Conservation (phyloP, 75 land plant species). For the Pseudotsuga menziesii region DNA sequence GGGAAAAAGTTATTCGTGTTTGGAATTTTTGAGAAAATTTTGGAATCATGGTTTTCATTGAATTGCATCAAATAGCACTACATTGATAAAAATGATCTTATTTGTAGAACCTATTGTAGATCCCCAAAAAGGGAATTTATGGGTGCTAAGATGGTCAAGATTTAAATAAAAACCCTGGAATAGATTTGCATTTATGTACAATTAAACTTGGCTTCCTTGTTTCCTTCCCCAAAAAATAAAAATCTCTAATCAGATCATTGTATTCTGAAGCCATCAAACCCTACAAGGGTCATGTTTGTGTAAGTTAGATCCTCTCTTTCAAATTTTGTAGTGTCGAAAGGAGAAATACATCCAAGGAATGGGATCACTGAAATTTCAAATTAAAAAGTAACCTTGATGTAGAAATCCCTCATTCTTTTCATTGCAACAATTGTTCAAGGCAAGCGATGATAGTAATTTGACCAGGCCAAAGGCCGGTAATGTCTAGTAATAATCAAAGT, state of each 20-base stretch:
- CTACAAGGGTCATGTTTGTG: slow-evolving; percentile 31
- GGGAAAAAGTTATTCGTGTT: no score
- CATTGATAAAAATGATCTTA: no score
- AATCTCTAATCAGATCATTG: slow-evolving; percentile 20
- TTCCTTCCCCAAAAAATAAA: no score
- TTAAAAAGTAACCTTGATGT: slow-evolving; percentile 36
- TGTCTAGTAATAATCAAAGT: slow-evolving; percentile 35
- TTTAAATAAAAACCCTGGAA: no score
- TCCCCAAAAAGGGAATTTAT: no score
- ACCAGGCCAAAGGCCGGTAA: slow-evolving; percentile 31
- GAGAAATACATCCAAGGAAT: slow-evolving; percentile 26
- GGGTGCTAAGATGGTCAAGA: no score
- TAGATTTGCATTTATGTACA: no score
- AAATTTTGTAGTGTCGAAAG: slow-evolving; percentile 33
- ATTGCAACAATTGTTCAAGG: slow-evolving; percentile 23
- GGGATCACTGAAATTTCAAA: slow-evolving; percentile 49
- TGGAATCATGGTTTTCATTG: no score
- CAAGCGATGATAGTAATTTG: slow-evolving; percentile 21
- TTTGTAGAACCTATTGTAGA: no score
- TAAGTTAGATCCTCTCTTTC: slow-evolving; percentile 33
- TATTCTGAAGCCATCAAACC: slow-evolving; percentile 20
- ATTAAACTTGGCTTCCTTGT: no score
- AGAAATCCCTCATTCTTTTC: slow-evolving; percentile 22
- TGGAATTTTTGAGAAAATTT: no score
- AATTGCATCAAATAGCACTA: no score